These are phyloP conservation scores for Nitzschia inconspicua DNA, from an alignment of 108 stramenopile species.

Conservation along the genomic window DNA sequence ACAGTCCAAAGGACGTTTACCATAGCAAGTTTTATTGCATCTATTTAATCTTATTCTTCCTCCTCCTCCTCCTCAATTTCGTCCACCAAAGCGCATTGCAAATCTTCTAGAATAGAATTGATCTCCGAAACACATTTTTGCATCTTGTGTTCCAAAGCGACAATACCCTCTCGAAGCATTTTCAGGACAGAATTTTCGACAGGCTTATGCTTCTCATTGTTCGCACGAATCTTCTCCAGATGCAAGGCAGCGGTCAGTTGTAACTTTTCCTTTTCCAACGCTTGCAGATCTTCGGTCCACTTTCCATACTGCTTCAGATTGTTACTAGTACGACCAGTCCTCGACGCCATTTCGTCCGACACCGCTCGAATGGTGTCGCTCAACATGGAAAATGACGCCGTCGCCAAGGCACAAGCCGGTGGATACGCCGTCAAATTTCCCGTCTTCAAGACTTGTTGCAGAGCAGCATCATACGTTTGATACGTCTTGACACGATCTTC, in stretches of 20 bases:
- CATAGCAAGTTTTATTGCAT: too few relatives aligned
- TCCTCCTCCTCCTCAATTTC: not conserved
- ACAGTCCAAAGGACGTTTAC: too few relatives aligned
- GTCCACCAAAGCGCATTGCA: conserved; percentile 51
- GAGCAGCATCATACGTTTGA: conserved; percentile 45
- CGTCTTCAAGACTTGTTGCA: conserved; percentile 49
- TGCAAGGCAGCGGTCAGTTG: conserved; percentile 79
- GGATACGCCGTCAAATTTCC: conserved; percentile 71
- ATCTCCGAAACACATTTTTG: conserved; percentile 39
- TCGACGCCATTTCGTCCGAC: conserved; percentile 7
- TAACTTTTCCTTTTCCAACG: conserved; percentile 70
- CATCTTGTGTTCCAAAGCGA: conserved; percentile 41
- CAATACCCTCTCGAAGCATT: conserved; percentile 49
- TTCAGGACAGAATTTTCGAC: conserved; percentile 28
- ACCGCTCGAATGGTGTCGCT: conserved; percentile 69
- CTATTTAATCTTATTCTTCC: not conserved
- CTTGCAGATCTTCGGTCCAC: conserved; percentile 48
- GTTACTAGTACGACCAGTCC: not conserved
- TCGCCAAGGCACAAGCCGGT: conserved; percentile 52
- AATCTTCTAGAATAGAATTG: conserved; percentile 76
- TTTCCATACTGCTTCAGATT: conserved; percentile 17
- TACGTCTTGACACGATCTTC: conserved; percentile 70
- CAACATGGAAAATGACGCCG: conserved; percentile 74
- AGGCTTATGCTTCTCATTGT: conserved; percentile 21
- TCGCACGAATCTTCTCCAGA: conserved; percentile 69